Conservation (phyloP, 2,329 filamentous ascomycete genomes). For the Neofusicoccum kwambonambiense region DNA sequence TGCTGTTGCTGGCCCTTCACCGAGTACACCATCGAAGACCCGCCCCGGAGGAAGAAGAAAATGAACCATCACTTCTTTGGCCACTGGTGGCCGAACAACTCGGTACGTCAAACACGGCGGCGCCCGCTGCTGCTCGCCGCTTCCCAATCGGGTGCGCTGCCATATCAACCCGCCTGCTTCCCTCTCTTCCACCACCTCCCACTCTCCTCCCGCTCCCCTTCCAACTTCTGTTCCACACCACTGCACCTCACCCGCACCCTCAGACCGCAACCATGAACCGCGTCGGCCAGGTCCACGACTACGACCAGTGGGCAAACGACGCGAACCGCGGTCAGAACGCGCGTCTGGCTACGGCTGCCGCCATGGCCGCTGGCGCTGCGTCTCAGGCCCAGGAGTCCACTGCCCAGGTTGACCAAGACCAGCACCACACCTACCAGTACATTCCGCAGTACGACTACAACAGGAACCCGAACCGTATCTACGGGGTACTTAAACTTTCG, state of each 20-base stretch:
- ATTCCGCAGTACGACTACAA: not conserved
- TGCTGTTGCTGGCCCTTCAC: constrained; percentile 12
- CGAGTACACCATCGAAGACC: constrained; percentile 14
- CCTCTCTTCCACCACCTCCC: not conserved
- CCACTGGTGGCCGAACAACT: not conserved
- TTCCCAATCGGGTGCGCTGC: not conserved
- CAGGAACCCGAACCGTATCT: not conserved
- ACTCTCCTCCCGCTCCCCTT: not conserved
- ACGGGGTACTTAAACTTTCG: not conserved
- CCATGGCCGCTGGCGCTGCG: not conserved
- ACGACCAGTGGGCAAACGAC: not conserved
- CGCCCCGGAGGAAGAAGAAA: not conserved
- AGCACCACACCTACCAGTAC: constrained; percentile 2
- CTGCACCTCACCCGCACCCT: not conserved
- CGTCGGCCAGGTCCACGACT: constrained; percentile 2
- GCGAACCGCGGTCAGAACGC: not conserved
- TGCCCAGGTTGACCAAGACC: not conserved
- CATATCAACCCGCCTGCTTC: not conserved
- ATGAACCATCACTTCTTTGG: not conserved
- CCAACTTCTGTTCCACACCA: not conserved
- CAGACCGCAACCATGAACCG: not conserved
- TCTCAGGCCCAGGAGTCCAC: not conserved
- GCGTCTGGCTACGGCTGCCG: not conserved
- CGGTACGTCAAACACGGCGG: not conserved
- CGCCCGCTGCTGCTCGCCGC: not conserved